Evolutionary conservation across 2,329 filamentous ascomycete species (phyloP).

Genomic region (Sarocladium brachiariae): DNA sequence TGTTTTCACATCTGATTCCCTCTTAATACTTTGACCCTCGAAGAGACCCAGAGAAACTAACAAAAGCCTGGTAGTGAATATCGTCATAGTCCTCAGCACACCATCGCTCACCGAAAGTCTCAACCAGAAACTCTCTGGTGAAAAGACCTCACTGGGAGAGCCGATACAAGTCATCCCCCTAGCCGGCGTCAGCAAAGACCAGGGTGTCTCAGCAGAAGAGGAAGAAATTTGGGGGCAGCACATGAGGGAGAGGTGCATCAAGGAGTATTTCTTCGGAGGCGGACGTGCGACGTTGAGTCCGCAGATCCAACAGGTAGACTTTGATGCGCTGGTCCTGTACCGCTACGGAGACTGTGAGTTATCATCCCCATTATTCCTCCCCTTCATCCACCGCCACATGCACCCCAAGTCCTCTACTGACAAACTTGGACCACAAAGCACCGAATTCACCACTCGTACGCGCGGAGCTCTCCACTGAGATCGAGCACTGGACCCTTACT

Average conservation of each 20-base stretch:
- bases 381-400: neutral
- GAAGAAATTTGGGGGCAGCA: constrained; percentile 69
- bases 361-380: neutral
- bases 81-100: constrained; percentile 76
- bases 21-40: neutral
- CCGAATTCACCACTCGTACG: constrained; percentile 44
- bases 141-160: constrained; percentile 55
- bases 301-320: constrained; percentile 78
- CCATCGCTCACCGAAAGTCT: constrained; percentile 71
- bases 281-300: constrained; percentile 71
- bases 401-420: too few relatives aligned
- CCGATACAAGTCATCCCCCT: constrained; percentile 69
- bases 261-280: constrained; percentile 92
- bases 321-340: constrained; percentile 68
- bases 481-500: constrained; percentile 78
- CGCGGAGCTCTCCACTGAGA: constrained; percentile 55
- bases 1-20: too few relatives aligned
- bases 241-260: constrained; percentile 68
- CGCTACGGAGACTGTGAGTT: constrained; percentile 54
- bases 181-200: constrained; percentile 79
- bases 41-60: constrained; percentile 32
- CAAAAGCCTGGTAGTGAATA: constrained; percentile 54
- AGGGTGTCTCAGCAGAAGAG: constrained; percentile 43
- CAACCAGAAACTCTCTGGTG: constrained; percentile 55
- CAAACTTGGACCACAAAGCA: neutral